These are phyloP conservation scores for Dioszegia hungarica DNA, from an alignment of 768 basidiomycete species.

Conservation along the genomic window DNA sequence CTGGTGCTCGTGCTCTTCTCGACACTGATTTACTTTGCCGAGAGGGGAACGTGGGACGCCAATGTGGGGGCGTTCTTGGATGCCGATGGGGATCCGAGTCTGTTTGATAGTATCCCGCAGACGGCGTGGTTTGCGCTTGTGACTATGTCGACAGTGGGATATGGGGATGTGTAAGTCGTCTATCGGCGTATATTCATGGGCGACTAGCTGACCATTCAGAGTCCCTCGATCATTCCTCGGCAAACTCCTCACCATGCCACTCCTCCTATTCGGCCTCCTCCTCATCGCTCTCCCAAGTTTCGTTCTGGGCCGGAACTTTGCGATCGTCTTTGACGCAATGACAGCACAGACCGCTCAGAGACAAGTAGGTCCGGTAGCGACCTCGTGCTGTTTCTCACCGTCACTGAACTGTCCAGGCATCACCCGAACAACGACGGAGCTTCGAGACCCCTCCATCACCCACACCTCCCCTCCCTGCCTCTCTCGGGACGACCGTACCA, in stretches of 20 bases:
- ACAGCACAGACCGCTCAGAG: constrained; percentile 25
- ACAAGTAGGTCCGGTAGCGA: constrained; percentile 12
- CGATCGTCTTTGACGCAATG: constrained; percentile 83
- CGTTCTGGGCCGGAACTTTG: constrained; percentile 86
- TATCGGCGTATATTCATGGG: too few relatives aligned
- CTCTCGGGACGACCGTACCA: neutral
- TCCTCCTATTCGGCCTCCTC: constrained; percentile 79
- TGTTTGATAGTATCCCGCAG: constrained; percentile 62
- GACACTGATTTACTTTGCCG: constrained; percentile 83
- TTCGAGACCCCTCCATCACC: neutral
- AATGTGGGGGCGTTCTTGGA: constrained; percentile 75
- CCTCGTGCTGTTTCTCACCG: neutral
- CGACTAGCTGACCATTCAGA: neutral
- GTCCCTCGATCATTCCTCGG: constrained; percentile 84
- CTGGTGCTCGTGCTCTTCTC: constrained; percentile 85
- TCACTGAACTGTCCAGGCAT: neutral
- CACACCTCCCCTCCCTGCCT: neutral
- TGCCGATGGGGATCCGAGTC: constrained; percentile 60
- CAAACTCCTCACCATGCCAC: constrained; percentile 73
- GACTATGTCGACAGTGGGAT: constrained; percentile 80
- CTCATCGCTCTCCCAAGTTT: constrained; percentile 87
- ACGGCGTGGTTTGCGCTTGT: constrained; percentile 64
- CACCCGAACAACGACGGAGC: neutral
- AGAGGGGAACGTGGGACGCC: constrained; percentile 84
- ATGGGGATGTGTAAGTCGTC: constrained; percentile 89